Conservation (phyloP, 2,329 filamentous ascomycete genomes). For the Cercospora beticola region DNA sequence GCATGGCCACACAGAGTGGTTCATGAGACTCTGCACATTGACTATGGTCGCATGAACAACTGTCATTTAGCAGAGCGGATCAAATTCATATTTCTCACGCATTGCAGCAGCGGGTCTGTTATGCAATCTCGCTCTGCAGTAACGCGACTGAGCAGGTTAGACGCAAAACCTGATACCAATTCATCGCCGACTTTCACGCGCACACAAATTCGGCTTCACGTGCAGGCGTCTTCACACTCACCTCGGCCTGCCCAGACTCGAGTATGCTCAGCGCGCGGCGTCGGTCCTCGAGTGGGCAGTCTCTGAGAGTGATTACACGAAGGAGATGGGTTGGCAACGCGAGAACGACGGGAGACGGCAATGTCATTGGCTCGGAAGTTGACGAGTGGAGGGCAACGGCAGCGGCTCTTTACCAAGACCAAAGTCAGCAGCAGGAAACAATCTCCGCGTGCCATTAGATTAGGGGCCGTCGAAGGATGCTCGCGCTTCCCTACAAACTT, state of each 20-base stretch:
- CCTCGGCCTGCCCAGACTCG: not conserved
- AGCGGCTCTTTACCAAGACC: constrained; percentile 7
- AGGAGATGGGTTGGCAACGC: not conserved
- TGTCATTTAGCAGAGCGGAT: not conserved
- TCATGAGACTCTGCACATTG: not conserved
- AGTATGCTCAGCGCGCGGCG: not conserved
- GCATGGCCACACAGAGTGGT: not conserved
- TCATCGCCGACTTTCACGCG: not conserved
- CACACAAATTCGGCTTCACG: not conserved
- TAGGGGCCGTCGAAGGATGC: constrained; percentile 1
- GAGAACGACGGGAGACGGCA: not conserved
- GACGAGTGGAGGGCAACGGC: not conserved
- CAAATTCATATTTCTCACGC: not conserved
- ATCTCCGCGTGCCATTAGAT: constrained; percentile 5
- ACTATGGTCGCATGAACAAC: not conserved
- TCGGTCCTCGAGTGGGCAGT: not conserved
- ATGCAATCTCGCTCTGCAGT: not conserved
- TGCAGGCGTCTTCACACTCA: not conserved
- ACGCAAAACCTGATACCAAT: not conserved
- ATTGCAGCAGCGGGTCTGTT: not conserved
- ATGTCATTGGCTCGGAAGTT: not conserved
- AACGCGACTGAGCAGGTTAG: not conserved
- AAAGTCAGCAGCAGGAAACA: constrained; percentile 6
- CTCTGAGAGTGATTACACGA: not conserved
- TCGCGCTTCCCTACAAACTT: constrained; percentile 5